A percentile compares a stretch with the other conserved stretches of the same genome.
Evolutionary conservation across 306 rosid species (phyloP).

Genomic region (Casuarina glauca): DNA sequence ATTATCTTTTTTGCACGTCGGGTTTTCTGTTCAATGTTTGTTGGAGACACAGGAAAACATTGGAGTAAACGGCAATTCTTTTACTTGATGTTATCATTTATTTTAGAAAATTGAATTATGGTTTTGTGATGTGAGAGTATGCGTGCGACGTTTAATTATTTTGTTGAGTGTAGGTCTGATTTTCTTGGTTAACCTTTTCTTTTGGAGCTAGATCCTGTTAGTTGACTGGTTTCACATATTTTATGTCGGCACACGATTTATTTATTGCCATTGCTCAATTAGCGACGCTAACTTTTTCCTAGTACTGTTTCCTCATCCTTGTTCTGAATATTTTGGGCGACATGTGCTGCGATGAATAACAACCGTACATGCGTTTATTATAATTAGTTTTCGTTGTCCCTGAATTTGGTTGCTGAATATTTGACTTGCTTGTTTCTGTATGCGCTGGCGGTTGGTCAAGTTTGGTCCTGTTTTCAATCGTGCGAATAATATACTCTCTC

Average conservation of each 20-base stretch:
- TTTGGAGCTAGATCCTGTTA: constrained; percentile 19
- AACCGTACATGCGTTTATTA: background rate
- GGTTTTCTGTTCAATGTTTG: background rate
- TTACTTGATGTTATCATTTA: background rate
- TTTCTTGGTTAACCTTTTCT: constrained; percentile 16
- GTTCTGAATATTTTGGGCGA: background rate
- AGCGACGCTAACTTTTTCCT: background rate
- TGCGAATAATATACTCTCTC: constrained; percentile 1
- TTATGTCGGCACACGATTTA: background rate
- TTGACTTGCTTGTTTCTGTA: constrained; percentile 14
- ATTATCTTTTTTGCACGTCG: constrained; percentile 1
- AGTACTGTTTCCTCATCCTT: background rate
- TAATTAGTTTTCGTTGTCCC: background rate
- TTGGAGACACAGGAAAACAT: background rate
- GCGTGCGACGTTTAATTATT: constrained; percentile 8
- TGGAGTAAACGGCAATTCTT: background rate
- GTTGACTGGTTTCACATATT: constrained; percentile 15
- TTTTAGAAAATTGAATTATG: background rate
- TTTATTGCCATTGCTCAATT: background rate
- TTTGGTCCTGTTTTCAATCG: constrained; percentile 15
- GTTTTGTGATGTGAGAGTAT: constrained; percentile 2
- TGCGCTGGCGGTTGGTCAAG: constrained; percentile 15
- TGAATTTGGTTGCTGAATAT: constrained; percentile 22
- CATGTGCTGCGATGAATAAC: constrained; percentile 1
- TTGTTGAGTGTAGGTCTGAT: constrained; percentile 25